Evolutionary conservation across 73 alveolate genomes (phyloP).

Genomic region (Paramecium pentaurelia): DNA sequence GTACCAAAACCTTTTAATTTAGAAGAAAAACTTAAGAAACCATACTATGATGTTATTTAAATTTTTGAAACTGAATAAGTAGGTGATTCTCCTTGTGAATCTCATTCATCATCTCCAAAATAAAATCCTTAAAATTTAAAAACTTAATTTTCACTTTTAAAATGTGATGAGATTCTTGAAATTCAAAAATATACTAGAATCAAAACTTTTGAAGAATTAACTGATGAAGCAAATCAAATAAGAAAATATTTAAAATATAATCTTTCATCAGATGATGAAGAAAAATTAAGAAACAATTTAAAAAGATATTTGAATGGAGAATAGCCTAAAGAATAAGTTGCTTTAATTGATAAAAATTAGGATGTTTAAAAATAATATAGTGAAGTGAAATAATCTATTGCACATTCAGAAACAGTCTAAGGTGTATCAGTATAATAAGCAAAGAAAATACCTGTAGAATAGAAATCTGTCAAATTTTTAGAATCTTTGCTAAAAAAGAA

Average conservation of each 20-base stretch:
- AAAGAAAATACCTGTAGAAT: not conserved
- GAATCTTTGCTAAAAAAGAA: constrained; percentile 37
- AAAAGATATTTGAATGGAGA: not conserved
- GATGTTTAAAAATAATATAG: not conserved
- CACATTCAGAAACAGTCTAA: not conserved
- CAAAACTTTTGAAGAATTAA: not conserved
- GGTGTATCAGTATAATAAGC: not conserved
- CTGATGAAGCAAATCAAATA: not conserved
- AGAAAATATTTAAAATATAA: not conserved
- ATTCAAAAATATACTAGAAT: not conserved
- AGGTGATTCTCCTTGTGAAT: not conserved
- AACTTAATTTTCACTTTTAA: not conserved
- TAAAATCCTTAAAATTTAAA: not conserved
- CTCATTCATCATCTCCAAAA: not conserved
- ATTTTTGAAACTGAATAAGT: not conserved
- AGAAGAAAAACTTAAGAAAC: constrained; percentile 18
- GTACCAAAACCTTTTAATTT: not conserved
- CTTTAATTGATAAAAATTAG: not conserved
- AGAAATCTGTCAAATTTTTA: constrained; percentile 23
- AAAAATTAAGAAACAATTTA: not conserved
- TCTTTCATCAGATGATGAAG: not conserved
- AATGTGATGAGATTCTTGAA: not conserved
- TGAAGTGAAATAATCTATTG: constrained; percentile 14
- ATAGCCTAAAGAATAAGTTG: not conserved
- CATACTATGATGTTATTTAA: not conserved